Percentiles rank a stretch among this genome's conserved stretches.
Evolutionary conservation across 257 asterid species (phyloP).

Genomic region (Salvia rosmarinus): DNA sequence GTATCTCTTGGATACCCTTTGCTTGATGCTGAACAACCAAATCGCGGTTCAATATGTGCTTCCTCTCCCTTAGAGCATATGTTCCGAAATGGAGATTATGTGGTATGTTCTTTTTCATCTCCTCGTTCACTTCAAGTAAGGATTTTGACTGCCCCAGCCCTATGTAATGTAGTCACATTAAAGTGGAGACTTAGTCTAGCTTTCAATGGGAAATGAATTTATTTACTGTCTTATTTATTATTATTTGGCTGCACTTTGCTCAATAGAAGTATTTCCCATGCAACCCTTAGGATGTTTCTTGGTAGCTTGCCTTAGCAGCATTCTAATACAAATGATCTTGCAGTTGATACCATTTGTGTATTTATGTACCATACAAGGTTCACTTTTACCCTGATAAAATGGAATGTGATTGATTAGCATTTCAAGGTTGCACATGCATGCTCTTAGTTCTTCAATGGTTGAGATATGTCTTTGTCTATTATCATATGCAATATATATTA

Average conservation of each 20-base stretch:
- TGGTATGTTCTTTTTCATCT: constrained; percentile 55
- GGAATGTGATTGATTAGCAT: constrained; percentile 26
- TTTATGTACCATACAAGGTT: neutral
- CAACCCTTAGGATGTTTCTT: constrained; percentile 14
- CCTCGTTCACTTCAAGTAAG: constrained; percentile 21
- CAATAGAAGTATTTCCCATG: neutral
- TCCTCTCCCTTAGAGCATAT: constrained; percentile 50
- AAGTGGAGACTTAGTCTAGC: constrained; percentile 14
- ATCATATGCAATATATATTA: constrained; percentile 13
- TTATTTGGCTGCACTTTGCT: constrained; percentile 8
- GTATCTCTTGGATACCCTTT: constrained; percentile 49
- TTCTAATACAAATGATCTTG: constrained; percentile 10
- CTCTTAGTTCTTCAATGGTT: constrained; percentile 26
- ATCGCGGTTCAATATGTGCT: constrained; percentile 40
- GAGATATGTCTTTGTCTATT: constrained; percentile 14
- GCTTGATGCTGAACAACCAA: constrained; percentile 38
- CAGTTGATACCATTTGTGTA: constrained; percentile 7
- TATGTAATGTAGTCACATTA: neutral
- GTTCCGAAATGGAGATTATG: constrained; percentile 81
- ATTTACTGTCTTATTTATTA: constrained; percentile 2
- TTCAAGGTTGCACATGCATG: constrained; percentile 13
- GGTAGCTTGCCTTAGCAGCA: constrained; percentile 1
- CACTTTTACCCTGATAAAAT: constrained; percentile 26
- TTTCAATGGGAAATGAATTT: constrained; percentile 17
- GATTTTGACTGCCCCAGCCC: constrained; percentile 23